Percentiles rank a stretch among this genome's conserved stretches.
Evolutionary conservation across 1,284 basidiomycete genomes (phyloP).

Genomic region (Ganoderma leucocontextum): DNA sequence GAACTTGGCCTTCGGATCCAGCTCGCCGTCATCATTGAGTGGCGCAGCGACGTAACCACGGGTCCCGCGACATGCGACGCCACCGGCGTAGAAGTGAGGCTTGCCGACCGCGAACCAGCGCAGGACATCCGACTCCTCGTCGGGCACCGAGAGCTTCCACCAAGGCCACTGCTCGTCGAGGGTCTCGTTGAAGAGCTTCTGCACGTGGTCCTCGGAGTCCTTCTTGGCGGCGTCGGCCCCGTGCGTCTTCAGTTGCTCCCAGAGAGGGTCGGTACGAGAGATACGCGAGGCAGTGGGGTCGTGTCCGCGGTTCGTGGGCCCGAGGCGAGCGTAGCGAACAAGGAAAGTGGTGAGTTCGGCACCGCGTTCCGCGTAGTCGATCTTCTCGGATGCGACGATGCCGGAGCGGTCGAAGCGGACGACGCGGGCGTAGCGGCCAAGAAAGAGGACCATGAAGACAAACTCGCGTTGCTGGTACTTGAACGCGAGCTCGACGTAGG

Average conservation of each 20-base stretch:
- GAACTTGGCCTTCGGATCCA: slow-evolving; percentile 5
- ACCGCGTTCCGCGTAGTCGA: slow-evolving; percentile 19
- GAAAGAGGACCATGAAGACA: slow-evolving; percentile 21
- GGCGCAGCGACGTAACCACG: slow-evolving; percentile 25
- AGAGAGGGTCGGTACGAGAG: not conserved
- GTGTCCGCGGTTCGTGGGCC: slow-evolving; percentile 12
- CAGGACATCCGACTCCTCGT: not conserved
- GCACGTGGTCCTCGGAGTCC: slow-evolving; percentile 6
- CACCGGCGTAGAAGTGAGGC: slow-evolving; percentile 15
- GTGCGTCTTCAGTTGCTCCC: not conserved
- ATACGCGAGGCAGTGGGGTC: slow-evolving; percentile 20
- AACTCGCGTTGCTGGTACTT: slow-evolving; percentile 17
- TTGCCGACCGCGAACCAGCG: slow-evolving; percentile 18
- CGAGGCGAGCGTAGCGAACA: slow-evolving; percentile 10
- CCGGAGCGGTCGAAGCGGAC: slow-evolving; percentile 24
- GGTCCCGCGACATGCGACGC: slow-evolving; percentile 20
- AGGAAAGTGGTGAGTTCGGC: slow-evolving; percentile 7
- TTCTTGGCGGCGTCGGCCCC: not conserved
- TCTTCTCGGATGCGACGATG: slow-evolving; percentile 15
- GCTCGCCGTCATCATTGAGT: not conserved
- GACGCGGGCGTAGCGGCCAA: slow-evolving; percentile 24
- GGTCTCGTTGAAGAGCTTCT: not conserved
- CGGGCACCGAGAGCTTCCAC: slow-evolving; percentile 5
- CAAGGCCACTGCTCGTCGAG: slow-evolving; percentile 10
- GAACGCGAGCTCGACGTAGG: slow-evolving; percentile 22